Percentiles rank a stretch among this genome's conserved stretches.
These are phyloP conservation scores for Aspergillus aculeatus DNA, from an alignment of 2,329 filamentous ascomycete genomes.

Conservation along the genomic window DNA sequence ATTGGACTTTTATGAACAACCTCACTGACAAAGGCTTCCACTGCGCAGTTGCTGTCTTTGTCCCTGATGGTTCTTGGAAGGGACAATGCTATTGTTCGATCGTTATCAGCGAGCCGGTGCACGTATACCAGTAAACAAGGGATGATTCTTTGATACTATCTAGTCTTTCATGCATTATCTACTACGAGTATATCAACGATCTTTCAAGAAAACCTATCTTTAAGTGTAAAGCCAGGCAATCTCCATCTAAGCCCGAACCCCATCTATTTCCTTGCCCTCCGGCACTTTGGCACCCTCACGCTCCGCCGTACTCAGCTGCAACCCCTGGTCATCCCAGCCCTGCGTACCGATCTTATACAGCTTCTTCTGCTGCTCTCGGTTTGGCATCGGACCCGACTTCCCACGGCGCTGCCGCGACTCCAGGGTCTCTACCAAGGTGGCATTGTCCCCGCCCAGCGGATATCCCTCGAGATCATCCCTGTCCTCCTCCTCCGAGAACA, in stretches of 20 bases:
- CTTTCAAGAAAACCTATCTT: conserved; percentile 31
- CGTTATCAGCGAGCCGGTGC: neutral
- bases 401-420: conserved; percentile 45
- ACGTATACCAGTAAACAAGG: neutral
- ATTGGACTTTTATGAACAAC: neutral
- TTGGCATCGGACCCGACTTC: conserved; percentile 33
- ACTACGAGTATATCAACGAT: neutral
- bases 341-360: conserved; percentile 42
- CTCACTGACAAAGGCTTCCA: neutral
- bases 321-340: conserved; percentile 45
- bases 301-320: conserved; percentile 39
- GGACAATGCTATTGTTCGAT: neutral
- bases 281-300: conserved; percentile 35
- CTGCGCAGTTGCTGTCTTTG: neutral
- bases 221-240: too few relatives aligned
- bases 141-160: neutral
- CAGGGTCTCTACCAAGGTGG: conserved; percentile 41
- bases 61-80: neutral
- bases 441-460: conserved; percentile 39
- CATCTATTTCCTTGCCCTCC: conserved; percentile 33
- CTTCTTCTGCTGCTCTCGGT: conserved; percentile 38
- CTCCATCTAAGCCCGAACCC: conserved; percentile 22
- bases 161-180: neutral
- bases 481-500: conserved; percentile 57
- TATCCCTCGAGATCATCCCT: conserved; percentile 46